Evolutionary conservation across 257 asterid genomes (phyloP).

Genomic region (Vinca minor): DNA sequence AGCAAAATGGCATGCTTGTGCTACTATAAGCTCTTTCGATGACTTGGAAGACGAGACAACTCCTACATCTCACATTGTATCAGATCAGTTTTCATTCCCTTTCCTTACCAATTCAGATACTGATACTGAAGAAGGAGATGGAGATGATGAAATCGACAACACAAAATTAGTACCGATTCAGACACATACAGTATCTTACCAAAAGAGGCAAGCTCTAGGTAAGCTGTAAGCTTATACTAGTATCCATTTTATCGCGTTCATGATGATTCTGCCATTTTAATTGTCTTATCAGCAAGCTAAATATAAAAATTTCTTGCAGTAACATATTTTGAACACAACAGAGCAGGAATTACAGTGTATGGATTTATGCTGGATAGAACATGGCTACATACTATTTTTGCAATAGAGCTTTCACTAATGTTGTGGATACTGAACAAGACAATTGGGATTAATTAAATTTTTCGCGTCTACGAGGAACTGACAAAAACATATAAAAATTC

Average conservation of each 20-base stretch:
- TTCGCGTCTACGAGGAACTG: neutral
- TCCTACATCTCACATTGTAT: conserved; percentile 10
- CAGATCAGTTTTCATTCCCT: conserved; percentile 21
- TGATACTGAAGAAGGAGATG: conserved; percentile 80
- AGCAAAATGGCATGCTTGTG: conserved; percentile 88
- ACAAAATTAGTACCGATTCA: conserved; percentile 49
- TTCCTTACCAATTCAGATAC: conserved; percentile 31
- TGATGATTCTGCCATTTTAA: neutral
- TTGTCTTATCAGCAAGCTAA: neutral
- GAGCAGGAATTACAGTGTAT: conserved; percentile 84
- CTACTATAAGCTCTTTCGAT: conserved; percentile 57
- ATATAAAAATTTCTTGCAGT: conserved; percentile 34
- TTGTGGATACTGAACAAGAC: conserved; percentile 92
- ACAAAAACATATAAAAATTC: too few relatives aligned
- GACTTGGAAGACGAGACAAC: conserved; percentile 30
- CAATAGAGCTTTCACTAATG: conserved; percentile 66
- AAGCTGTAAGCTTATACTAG: too few relatives aligned
- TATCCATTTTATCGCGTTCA: neutral
- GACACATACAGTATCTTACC: conserved; percentile 55
- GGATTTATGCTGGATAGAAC: conserved; percentile 89
- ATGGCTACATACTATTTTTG: conserved; percentile 63
- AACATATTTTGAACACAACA: conserved; percentile 79
- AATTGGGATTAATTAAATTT: conserved; percentile 33
- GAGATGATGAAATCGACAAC: conserved; percentile 68
- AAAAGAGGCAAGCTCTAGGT: conserved; percentile 92